A percentile compares a stretch with the other conserved stretches of the same genome.
phyloP scores from a whole-genome alignment of 768 basidiomycete genomes.

The Phaeolepiota aurea region DNA sequence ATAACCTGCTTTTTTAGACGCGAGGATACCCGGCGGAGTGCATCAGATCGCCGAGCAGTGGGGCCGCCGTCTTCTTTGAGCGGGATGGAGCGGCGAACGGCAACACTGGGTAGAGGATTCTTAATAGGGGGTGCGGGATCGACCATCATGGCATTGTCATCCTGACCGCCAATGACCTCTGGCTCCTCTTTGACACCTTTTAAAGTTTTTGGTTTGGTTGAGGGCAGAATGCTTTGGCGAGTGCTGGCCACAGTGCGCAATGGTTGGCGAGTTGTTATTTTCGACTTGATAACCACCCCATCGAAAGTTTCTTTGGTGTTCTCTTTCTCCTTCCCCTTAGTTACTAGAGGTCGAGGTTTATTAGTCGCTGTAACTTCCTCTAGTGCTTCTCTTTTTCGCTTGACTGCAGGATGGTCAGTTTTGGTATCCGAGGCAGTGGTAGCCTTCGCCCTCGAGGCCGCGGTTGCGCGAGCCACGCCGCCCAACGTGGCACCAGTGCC shows the following conservation, averaged over 20 bases:
- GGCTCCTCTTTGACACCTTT: conserved; percentile 22
- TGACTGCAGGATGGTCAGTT: conserved; percentile 43
- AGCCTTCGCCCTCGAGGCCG: conserved; percentile 45
- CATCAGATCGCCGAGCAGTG: conserved; percentile 12
- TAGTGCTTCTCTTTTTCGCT: conserved; percentile 76
- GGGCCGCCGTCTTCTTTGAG: conserved; percentile 19
- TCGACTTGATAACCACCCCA: conserved; percentile 54
- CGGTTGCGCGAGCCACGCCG: conserved; percentile 42
- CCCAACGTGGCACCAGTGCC: conserved; percentile 26
- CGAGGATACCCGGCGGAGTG: conserved; percentile 16
- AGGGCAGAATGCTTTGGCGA: conserved; percentile 26
- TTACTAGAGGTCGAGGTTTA: conserved; percentile 32
- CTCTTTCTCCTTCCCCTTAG: conserved; percentile 55
- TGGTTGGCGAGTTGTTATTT: conserved; percentile 41
- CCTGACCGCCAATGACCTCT: conserved; percentile 15
- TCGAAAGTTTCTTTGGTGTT: conserved; percentile 48
- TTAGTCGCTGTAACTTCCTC: conserved; percentile 60
- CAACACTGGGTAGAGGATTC: conserved; percentile 27
- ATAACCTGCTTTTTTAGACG: conserved; percentile 20
- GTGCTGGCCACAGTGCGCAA: conserved; percentile 42
- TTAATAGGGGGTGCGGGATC: conserved; percentile 27
- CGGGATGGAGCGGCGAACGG: conserved; percentile 29
- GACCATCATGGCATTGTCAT: conserved; percentile 49
- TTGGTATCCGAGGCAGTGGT: conserved; percentile 29
- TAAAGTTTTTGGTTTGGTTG: conserved; percentile 13